A percentile compares a stretch with the other conserved stretches of the same genome.
These are phyloP conservation scores for Pharnaceum exiguum DNA, from an alignment of 148 eudicot genomes.

Conservation along the genomic window DNA sequence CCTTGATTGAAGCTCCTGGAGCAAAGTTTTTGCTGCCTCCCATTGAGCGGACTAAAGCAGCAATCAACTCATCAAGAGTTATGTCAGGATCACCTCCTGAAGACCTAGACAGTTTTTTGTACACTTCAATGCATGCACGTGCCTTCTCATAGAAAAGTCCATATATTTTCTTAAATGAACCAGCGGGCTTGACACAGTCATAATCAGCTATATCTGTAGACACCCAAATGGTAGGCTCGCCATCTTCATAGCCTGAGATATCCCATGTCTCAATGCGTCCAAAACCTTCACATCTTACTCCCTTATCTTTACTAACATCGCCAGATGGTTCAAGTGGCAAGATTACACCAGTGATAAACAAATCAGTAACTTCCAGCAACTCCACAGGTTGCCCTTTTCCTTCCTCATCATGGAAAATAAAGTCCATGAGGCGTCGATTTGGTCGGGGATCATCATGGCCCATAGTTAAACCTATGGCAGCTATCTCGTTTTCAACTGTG, in stretches of 20 bases:
- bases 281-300: slow-evolving; percentile 88
- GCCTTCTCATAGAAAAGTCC: slow-evolving; percentile 82
- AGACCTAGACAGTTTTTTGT: slow-evolving; percentile 69
- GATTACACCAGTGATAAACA: slow-evolving; percentile 76
- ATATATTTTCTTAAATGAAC: slow-evolving; percentile 60
- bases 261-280: slow-evolving; percentile 90
- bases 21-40: slow-evolving; percentile 71
- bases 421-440: slow-evolving; percentile 69
- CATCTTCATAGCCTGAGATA: slow-evolving; percentile 97
- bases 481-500: slow-evolving; percentile 56
- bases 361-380: slow-evolving; percentile 66
- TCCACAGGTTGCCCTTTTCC: slow-evolving; percentile 85
- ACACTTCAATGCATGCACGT: slow-evolving; percentile 73
- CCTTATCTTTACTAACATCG: slow-evolving; percentile 53
- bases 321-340: slow-evolving; percentile 64
- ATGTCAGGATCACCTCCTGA: slow-evolving; percentile 76
- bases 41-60: slow-evolving; percentile 73
- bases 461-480: slow-evolving; percentile 68
- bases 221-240: slow-evolving; percentile 80
- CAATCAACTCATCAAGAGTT: slow-evolving; percentile 76
- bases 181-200: slow-evolving; percentile 69
- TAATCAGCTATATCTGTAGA: slow-evolving; percentile 89
- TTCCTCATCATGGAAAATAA: slow-evolving; percentile 66
- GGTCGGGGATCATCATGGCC: slow-evolving; percentile 68
- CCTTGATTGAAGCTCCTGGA: slow-evolving; percentile 58